Conservation (phyloP, 306 rosid genomes). For the Lathyrus oleraceus region DNA sequence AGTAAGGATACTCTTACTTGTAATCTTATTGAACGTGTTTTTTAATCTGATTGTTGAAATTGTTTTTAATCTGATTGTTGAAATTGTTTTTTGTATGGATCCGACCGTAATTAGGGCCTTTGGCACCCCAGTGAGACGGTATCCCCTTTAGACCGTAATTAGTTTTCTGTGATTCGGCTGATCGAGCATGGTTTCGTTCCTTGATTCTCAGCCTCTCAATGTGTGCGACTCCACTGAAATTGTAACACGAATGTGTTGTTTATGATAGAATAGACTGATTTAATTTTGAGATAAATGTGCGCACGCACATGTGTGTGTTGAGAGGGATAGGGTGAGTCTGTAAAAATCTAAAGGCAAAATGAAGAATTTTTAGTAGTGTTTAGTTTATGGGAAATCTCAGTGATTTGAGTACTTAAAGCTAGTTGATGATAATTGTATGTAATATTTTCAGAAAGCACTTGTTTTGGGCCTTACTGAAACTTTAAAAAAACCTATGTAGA, state of each 20-base stretch:
- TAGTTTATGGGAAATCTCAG: not conserved
- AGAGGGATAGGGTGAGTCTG: no score
- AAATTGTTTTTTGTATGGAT: slow-evolving; percentile 3
- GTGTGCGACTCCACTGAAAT: no score
- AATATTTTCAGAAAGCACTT: not conserved
- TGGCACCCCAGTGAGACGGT: no score
- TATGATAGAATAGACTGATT: not conserved
- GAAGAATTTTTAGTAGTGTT: no score
- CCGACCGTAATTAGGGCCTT: no score
- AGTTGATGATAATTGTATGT: not conserved
- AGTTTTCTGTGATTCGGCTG: no score
- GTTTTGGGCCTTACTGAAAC: not conserved
- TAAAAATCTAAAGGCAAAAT: no score
- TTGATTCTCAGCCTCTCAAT: no score
- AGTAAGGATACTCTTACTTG: slow-evolving; percentile 49
- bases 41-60: not conserved
- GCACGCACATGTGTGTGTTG: no score
- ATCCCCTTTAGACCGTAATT: no score
- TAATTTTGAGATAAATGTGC: slow-evolving; percentile 15
- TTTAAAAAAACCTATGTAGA: not conserved
- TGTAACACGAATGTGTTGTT: not conserved
- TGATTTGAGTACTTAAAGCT: slow-evolving; percentile 6
- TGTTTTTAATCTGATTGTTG: not conserved
- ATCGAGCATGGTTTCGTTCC: no score
- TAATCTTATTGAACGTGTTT: not conserved